Evolutionary conservation across 306 rosid genomes (phyloP).

Genomic region (Acacia confusa): DNA sequence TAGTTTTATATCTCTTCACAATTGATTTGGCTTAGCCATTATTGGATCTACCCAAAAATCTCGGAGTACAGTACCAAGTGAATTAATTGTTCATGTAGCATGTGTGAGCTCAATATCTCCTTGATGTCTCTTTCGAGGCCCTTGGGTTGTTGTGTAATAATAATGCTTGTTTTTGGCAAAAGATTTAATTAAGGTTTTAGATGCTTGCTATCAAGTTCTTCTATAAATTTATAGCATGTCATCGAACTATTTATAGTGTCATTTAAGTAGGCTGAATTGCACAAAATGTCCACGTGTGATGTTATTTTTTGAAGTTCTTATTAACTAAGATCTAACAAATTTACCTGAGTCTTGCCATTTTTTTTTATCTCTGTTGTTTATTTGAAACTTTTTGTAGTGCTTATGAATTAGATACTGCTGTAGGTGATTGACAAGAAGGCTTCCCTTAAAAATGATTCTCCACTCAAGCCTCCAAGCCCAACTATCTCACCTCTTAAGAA

Average conservation of each 20-base stretch:
- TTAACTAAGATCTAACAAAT: background rate
- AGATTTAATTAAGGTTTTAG: background rate
- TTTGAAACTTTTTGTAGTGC: constrained; percentile 20
- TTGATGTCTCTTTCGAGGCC: constrained; percentile 6
- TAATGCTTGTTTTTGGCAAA: background rate
- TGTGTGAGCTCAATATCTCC: background rate
- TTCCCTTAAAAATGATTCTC: constrained; percentile 39
- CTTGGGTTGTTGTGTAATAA: constrained; percentile 1
- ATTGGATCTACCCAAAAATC: background rate
- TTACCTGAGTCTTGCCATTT: background rate
- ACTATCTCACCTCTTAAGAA: constrained; percentile 51
- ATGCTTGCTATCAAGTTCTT: background rate
- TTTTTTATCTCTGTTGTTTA: background rate
- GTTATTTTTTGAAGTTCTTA: background rate
- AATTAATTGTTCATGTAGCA: background rate
- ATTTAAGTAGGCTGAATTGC: background rate
- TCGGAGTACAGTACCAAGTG: background rate
- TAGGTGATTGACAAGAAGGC: constrained; percentile 46
- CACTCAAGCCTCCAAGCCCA: constrained; percentile 35
- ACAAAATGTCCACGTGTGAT: background rate
- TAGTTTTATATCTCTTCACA: background rate
- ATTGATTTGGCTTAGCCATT: background rate
- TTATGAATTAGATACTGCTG: constrained; percentile 29
- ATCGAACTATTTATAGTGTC: background rate
- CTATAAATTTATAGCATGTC: background rate